Conservation (phyloP, 2,329 filamentous ascomycete species). For the Colletotrichum sp. region DNA sequence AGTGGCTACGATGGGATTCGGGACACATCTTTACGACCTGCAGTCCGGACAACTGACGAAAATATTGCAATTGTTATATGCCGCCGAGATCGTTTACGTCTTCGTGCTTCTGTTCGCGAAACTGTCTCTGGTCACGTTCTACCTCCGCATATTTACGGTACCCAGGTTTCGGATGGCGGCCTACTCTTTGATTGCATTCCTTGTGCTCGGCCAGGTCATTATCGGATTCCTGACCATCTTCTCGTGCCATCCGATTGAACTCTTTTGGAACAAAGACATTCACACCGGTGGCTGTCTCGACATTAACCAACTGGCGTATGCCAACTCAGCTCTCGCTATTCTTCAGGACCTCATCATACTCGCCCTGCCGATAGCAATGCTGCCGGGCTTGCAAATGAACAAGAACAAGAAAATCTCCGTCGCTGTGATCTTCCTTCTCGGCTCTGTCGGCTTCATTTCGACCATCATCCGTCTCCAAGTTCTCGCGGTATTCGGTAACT, state of each 20-base stretch:
- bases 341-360: conserved; percentile 57
- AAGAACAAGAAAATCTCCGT: conserved; percentile 46
- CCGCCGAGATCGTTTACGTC: conserved; percentile 33
- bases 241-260: conserved; percentile 30
- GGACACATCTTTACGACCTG: conserved; percentile 20
- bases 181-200: conserved; percentile 28
- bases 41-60: conserved; percentile 1
- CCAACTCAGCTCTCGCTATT: conserved; percentile 55
- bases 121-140: conserved; percentile 35
- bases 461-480: conserved; percentile 23
- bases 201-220: conserved; percentile 26
- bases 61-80: conserved; percentile 21
- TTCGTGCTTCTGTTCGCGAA: conserved; percentile 31
- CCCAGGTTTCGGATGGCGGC: conserved; percentile 28
- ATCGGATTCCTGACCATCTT: conserved; percentile 35
- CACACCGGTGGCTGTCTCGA: conserved; percentile 31
- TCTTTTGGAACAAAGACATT: conserved; percentile 32
- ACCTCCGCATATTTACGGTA: conserved; percentile 32
- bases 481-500: conserved; percentile 17
- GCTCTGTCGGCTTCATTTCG: conserved; percentile 21
- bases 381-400: conserved; percentile 62
- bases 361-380: conserved; percentile 57
- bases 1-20: conserved; percentile 16
- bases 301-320: conserved; percentile 55
- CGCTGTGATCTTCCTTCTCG: conserved; percentile 19